Base-by-base conservation (phyloP, 805 yeast genomes). In the Kluyveromyces dobzhanskii region DNA sequence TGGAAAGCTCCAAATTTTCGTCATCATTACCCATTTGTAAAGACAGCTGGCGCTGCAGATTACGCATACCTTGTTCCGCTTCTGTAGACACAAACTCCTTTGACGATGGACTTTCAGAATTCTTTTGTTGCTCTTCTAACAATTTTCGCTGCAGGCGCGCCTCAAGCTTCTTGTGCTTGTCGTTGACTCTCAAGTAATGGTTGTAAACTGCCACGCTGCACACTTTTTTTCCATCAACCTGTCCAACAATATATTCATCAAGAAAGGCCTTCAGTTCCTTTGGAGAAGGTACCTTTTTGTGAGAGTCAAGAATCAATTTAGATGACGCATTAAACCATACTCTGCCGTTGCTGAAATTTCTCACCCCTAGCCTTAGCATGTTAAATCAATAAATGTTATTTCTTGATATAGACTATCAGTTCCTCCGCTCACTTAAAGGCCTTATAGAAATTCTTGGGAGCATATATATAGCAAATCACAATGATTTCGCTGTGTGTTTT, bases 131-230 rank as follows among this genome's bases (percentile, higher is more conserved):
- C 11, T 41, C 39, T 29, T 43, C 44, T n/a, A 53, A 28, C 17
- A 51, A 33, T 21, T 57, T 53, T 23, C 49, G 49, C 40, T 51
- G 56, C 12, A 51, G 42, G 30, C 50, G 51, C 37, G 54, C 45
- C 1, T 64, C 59, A 2, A 51, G 38, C 35, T 57, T 59, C 32
- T 49, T 55, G 12, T 61, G 54, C 45, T 62, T 61, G 43, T 72
- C 76, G 39, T 66, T 65, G 26, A 69, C 59, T 39, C 79, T 59
- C 30, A 75, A 45, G 43, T 73, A 74, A 49, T 76, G 82, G 40
- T 76, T 76, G 48, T 70, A 76, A 0, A 76, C 77, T 1, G 80
- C 79, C 8, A 76, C 82, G 27, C 79, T 67, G 54, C 76, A 62
- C n/a, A 75, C 71, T 47, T 70, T 71, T 51, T 76, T 76, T 17